A percentile compares a stretch with the other conserved stretches of the same genome.
Evolutionary conservation across 768 basidiomycete species (phyloP).

Genomic region (Thelephora ganbajun): DNA sequence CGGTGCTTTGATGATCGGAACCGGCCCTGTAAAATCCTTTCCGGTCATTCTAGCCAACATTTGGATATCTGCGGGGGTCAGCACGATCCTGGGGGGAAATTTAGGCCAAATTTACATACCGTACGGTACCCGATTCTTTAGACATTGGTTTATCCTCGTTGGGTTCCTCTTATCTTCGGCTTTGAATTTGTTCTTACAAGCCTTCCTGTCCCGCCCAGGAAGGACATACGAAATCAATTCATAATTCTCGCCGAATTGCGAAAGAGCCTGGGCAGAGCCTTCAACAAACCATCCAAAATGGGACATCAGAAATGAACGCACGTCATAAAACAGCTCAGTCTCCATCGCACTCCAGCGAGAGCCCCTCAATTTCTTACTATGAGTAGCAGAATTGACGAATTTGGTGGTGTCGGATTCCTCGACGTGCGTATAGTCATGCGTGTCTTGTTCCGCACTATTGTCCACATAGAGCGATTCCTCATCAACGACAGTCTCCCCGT

Average conservation of each 20-base stretch:
- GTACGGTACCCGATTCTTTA: slow-evolving; percentile 66
- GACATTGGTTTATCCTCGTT: slow-evolving; percentile 56
- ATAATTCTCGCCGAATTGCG: slow-evolving; percentile 87
- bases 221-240: slow-evolving; percentile 81
- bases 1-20: slow-evolving; percentile 46
- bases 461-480: slow-evolving; percentile 77
- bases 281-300: background rate
- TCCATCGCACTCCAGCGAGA: slow-evolving; percentile 85
- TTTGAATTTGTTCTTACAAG: slow-evolving; percentile 91
- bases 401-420: slow-evolving; percentile 74
- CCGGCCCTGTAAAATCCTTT: slow-evolving; percentile 73
- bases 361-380: slow-evolving; percentile 67
- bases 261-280: slow-evolving; percentile 46
- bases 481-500: slow-evolving; percentile 78
- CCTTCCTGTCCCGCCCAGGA: slow-evolving; percentile 73
- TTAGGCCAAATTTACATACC: slow-evolving; percentile 32
- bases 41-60: slow-evolving; percentile 71
- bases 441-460: slow-evolving; percentile 51
- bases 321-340: slow-evolving; percentile 79
- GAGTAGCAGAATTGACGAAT: slow-evolving; percentile 75
- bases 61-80: slow-evolving; percentile 40
- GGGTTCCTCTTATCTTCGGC: slow-evolving; percentile 75
- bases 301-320: slow-evolving; percentile 22
- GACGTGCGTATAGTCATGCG: slow-evolving; percentile 60
- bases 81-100: background rate